Conservation (phyloP, 2,329 filamentous ascomycete genomes). For the Leptographium flavum region DNA sequence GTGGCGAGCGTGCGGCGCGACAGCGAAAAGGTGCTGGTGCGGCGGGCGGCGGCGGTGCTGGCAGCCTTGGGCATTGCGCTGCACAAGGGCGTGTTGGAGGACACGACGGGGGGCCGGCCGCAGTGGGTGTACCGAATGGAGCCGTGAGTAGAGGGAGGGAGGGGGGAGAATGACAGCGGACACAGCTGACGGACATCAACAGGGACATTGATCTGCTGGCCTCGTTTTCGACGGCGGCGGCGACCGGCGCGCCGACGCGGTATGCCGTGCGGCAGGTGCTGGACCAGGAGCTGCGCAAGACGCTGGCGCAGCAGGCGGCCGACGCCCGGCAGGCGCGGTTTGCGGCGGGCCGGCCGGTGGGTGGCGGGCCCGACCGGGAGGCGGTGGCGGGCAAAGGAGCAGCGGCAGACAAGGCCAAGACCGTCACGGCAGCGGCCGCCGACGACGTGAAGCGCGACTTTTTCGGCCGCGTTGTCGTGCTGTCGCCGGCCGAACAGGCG, state of each 20-base stretch:
- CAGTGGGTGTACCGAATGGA: slow-evolving; percentile 90
- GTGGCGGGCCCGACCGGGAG: neutral
- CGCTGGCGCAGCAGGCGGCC: slow-evolving; percentile 51
- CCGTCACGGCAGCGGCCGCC: slow-evolving; percentile 16
- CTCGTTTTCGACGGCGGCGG: slow-evolving; percentile 54
- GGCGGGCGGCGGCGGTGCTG: slow-evolving; percentile 67
- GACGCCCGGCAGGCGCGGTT: slow-evolving; percentile 52
- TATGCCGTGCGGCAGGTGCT: slow-evolving; percentile 89
- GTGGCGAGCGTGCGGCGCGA: slow-evolving; percentile 76
- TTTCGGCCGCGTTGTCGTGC: slow-evolving; percentile 58
- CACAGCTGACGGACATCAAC: neutral
- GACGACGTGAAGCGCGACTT: slow-evolving; percentile 57
- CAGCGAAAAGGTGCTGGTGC: slow-evolving; percentile 67
- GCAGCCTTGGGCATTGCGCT: slow-evolving; percentile 69
- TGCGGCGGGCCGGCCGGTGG: slow-evolving; percentile 30
- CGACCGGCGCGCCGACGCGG: slow-evolving; percentile 59
- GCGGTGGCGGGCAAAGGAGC: neutral
- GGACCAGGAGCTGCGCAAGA: slow-evolving; percentile 75
- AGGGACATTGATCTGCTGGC: slow-evolving; percentile 65
- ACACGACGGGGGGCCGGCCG: slow-evolving; percentile 30
- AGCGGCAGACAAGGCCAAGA: slow-evolving; percentile 2
- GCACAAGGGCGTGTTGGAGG: slow-evolving; percentile 67
- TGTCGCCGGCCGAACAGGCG: slow-evolving; percentile 12
- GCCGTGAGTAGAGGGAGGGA: slow-evolving; percentile 44
- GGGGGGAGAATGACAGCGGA: too few species aligned